Conservation (phyloP, 1,284 basidiomycete species). For the Bjerkandera adusta region DNA sequence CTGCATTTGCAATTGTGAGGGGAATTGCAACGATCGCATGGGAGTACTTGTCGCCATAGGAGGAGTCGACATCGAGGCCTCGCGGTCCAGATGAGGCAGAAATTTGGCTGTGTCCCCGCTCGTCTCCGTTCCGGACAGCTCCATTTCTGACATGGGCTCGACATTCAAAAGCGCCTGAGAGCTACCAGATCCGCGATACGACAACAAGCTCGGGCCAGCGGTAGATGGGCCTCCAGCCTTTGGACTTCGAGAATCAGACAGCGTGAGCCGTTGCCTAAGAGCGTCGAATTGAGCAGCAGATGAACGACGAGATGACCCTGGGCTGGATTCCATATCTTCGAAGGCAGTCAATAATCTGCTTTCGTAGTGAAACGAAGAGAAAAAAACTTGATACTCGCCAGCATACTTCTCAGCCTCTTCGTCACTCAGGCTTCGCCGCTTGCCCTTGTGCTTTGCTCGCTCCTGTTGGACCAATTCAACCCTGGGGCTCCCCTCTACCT, state of each 20-base stretch:
- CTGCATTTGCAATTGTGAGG: slow-evolving; percentile 49
- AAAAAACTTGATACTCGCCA: slow-evolving; percentile 49
- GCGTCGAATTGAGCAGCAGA: slow-evolving; percentile 1
- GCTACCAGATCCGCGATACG: slow-evolving; percentile 3
- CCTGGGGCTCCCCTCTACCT: slow-evolving; percentile 55
- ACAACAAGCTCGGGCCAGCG: background rate
- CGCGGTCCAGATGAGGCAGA: slow-evolving; percentile 35
- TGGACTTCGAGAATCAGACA: no score
- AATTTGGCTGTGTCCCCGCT: slow-evolving; percentile 40
- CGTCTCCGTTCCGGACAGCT: slow-evolving; percentile 31
- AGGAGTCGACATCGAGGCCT: slow-evolving; percentile 35
- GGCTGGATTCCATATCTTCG: no score
- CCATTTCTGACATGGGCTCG: slow-evolving; percentile 20
- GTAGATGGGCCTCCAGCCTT: no score
- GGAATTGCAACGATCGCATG: slow-evolving; percentile 56
- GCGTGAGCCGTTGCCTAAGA: background rate
- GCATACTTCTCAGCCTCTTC: slow-evolving; percentile 57
- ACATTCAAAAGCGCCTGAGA: slow-evolving; percentile 4
- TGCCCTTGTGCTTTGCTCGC: slow-evolving; percentile 45
- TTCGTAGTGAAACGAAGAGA: no score
- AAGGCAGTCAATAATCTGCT: no score
- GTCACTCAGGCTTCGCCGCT: slow-evolving; percentile 62
- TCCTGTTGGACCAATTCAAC: slow-evolving; percentile 40
- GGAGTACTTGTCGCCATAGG: slow-evolving; percentile 53
- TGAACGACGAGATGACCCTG: background rate